A percentile compares a stretch with the other conserved stretches of the same genome.
Conservation (phyloP, 139 green algal species). For the Tetradesmus lagerheimii region DNA sequence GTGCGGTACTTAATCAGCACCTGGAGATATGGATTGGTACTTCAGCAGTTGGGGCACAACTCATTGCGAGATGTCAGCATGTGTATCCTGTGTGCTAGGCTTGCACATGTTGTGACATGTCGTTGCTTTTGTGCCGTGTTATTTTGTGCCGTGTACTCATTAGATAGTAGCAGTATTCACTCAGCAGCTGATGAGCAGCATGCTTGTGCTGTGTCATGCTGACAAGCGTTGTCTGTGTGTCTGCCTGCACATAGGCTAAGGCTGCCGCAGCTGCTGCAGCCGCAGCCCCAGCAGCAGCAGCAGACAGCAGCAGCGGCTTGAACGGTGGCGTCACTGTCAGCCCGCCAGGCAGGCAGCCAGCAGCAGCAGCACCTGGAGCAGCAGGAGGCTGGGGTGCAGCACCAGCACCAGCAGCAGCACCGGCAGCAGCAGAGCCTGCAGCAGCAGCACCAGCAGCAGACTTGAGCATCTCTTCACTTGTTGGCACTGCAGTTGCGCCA, state of each 20-base stretch:
- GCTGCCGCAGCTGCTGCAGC: constrained; percentile 25
- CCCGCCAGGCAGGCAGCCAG: constrained; percentile 28
- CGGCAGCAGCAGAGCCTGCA: neutral
- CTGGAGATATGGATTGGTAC: no score
- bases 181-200: no score
- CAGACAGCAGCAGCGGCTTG: constrained; percentile 24
- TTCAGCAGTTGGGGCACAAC: no score
- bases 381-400: constrained; percentile 6
- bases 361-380: neutral
- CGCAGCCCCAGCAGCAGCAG: constrained; percentile 15
- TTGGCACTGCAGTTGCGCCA: constrained; percentile 35
- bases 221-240: neutral
- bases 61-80: no score
- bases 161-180: no score
- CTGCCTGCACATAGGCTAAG: neutral
- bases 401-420: constrained; percentile 32
- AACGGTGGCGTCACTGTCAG: constrained; percentile 23
- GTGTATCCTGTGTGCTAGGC: no score
- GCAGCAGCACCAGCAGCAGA: neutral
- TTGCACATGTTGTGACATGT: no score
- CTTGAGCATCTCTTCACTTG: constrained; percentile 18
- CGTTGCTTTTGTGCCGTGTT: no score
- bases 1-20: no score
- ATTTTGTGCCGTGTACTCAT: no score
- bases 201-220: neutral